phyloP scores from a whole-genome alignment of 495 filamentous ascomycete species.

The Penicillium tannophilum region DNA sequence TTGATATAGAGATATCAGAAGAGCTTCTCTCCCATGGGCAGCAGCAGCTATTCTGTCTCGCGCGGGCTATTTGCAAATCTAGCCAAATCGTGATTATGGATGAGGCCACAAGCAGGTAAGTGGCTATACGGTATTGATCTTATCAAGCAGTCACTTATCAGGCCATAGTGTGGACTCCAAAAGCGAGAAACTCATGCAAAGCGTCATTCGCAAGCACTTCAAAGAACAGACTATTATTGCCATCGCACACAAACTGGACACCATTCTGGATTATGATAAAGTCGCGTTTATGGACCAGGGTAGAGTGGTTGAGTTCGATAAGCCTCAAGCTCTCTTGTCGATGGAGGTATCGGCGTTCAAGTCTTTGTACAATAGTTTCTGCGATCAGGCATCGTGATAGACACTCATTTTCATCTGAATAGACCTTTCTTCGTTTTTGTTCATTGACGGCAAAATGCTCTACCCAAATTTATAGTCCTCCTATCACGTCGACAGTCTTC shows the following conservation, averaged over 20 bases:
- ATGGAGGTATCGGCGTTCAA: conserved; percentile 24
- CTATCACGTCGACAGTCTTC: too few species aligned
- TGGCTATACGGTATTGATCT: neutral
- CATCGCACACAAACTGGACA: conserved; percentile 39
- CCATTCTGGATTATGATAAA: conserved; percentile 37
- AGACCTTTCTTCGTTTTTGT: too few species aligned
- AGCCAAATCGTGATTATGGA: conserved; percentile 45
- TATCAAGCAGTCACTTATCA: conserved; percentile 4
- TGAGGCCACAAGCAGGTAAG: conserved; percentile 48
- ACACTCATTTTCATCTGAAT: neutral
- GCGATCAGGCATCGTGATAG: conserved; percentile 9
- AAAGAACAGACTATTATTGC: conserved; percentile 33
- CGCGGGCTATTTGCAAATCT: conserved; percentile 37
- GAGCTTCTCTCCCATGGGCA: conserved; percentile 47
- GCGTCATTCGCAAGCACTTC: conserved; percentile 33
- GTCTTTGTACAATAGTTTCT: conserved; percentile 19
- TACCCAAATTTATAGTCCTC: too few species aligned
- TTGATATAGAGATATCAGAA: conserved; percentile 41
- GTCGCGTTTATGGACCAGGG: conserved; percentile 38
- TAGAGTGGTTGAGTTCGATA: conserved; percentile 34
- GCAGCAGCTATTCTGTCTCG: conserved; percentile 50
- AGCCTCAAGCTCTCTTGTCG: conserved; percentile 21
- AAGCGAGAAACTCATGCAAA: conserved; percentile 36
- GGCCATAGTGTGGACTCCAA: conserved; percentile 31
- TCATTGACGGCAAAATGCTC: too few species aligned